phyloP scores from a whole-genome alignment of 495 filamentous ascomycete species.

The Talaromyces borbonicus region DNA sequence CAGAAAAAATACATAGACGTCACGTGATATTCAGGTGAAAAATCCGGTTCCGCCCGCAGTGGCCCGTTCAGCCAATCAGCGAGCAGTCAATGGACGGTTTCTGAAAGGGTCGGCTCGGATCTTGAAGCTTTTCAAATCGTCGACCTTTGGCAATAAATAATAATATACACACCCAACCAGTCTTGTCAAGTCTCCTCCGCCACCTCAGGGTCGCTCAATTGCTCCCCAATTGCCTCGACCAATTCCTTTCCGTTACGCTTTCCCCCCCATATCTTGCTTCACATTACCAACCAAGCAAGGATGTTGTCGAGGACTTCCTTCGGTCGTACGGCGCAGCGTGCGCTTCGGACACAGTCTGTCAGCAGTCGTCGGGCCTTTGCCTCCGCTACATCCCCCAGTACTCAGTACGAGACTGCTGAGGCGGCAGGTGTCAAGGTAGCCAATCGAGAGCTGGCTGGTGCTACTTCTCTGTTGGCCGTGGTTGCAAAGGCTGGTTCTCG shows the following conservation, averaged over 20 bases:
- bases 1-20: constrained; percentile 6
- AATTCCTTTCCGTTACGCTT: constrained; percentile 16
- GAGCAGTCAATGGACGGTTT: constrained; percentile 30
- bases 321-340: constrained; percentile 66
- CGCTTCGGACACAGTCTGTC: constrained; percentile 48
- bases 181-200: constrained; percentile 16
- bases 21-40: constrained; percentile 22
- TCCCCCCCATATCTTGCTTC: constrained; percentile 21
- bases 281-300: constrained; percentile 47
- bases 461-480: constrained; percentile 79
- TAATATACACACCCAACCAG: constrained; percentile 5
- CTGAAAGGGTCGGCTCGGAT: constrained; percentile 21
- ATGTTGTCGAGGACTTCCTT: constrained; percentile 83
- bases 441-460: constrained; percentile 74
- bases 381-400: constrained; percentile 67
- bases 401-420: constrained; percentile 81
- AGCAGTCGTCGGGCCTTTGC: constrained; percentile 65
- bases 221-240: constrained; percentile 28
- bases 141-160: constrained; percentile 16
- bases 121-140: constrained; percentile 43
- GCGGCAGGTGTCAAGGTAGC: constrained; percentile 82
- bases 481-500: constrained; percentile 88
- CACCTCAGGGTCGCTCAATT: constrained; percentile 31
- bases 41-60: constrained; percentile 40
- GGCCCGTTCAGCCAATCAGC: constrained; percentile 32